Evolutionary conservation across 371 early-diverging fungal species (phyloP).

Genomic region (Batrachochytrium dendrobatidis): DNA sequence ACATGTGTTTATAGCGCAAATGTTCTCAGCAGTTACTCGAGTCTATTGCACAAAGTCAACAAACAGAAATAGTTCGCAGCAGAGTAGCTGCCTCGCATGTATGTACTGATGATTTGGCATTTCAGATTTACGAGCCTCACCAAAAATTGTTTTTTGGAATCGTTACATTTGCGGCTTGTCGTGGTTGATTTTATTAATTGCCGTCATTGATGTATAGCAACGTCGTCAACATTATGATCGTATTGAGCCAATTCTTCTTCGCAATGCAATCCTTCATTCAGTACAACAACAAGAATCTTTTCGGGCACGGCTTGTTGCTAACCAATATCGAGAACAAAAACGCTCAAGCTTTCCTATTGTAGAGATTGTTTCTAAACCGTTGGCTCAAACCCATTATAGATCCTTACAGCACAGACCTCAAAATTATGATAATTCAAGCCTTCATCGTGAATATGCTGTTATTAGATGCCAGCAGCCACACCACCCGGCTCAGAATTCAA

Average conservation of each 20-base stretch:
- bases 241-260: not conserved
- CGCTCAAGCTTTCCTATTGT: not conserved
- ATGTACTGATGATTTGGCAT: too few relatives aligned
- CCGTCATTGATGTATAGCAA: not conserved
- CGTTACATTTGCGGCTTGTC: too few relatives aligned
- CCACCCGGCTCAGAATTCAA: not conserved
- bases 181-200: too few relatives aligned
- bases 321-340: not conserved
- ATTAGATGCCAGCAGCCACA: not conserved
- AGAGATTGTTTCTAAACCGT: not conserved
- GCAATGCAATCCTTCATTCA: not conserved
- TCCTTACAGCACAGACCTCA: not conserved
- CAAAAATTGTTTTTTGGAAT: too few relatives aligned
- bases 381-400: not conserved
- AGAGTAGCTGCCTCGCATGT: not conserved
- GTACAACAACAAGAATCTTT: not conserved
- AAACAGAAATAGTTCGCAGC: not conserved
- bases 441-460: not conserved
- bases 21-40: not conserved
- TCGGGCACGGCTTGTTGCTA: not conserved
- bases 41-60: not conserved
- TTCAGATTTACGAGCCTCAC: too few relatives aligned
- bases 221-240: not conserved
- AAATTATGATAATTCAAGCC: not conserved
- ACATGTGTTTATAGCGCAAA: not conserved